Evolutionary conservation across 2,329 filamentous ascomycete species (phyloP), one percentile per base, ranked within the genome.

Genomic region (Pseudogymnoascus sp.): DNA sequence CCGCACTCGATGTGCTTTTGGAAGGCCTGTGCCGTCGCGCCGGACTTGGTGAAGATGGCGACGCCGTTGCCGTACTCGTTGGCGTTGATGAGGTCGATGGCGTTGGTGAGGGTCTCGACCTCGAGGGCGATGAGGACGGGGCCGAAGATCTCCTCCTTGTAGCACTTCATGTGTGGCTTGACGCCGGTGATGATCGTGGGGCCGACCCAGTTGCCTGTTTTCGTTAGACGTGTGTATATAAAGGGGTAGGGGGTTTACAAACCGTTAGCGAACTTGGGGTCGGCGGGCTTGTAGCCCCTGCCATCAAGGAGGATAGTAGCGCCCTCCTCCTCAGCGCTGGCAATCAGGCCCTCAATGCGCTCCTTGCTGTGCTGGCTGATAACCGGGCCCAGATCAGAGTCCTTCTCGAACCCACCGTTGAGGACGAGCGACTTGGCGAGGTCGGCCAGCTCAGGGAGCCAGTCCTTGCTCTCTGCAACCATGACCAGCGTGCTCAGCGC

Each of bases 21-120:
- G 83, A 93, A 94, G 23, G 82, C 82, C 72, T 88, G 86, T 41
- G 90, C 91, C 12, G 89, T 91, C 5, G 90, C 80, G 22, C 90
- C 90, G 19, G 85, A 90, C 66, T 84, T 82, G 12, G 90, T 94
- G 79, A 94, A 94, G 79, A 94, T 90, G 70, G 91, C 90, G 9
- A 87, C 87, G 67, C 90, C 90, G 79, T 94, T 94, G 68, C 90
- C 90, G 75, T 94, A 94, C 75, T 92, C 88, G 77, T 94, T 94
- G 64, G 78, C 80, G 78, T 94, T 94, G 80, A 94, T 92, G 66
- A 92, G 78, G 33, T 89, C 84, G 69, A 94, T 87, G 38, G 90
- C 90, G 61, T 91, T 89, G 71, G 92, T 88, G 62, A 93, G 82
- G 5, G 88, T 91, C 42, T 87, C 84, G 16, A 89, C 88, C 70